These are phyloP conservation scores for Teratosphaeria pseudoeucalypti DNA, from an alignment of 2,329 filamentous ascomycete species.

Conservation along the genomic window DNA sequence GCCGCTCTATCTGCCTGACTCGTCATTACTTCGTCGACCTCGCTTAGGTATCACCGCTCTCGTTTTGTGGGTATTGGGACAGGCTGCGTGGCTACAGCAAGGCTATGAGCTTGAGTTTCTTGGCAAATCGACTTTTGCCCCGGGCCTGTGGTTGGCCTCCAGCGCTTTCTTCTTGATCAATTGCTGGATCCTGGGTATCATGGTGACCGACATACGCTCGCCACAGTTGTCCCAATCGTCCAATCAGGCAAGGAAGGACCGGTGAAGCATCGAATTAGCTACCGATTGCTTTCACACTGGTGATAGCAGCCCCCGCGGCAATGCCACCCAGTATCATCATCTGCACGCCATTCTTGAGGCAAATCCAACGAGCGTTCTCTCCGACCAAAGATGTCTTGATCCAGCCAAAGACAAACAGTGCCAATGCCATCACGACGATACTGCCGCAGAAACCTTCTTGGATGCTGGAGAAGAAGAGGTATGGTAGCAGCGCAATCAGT, in stretches of 20 bases:
- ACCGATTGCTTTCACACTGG: slow-evolving; percentile 47
- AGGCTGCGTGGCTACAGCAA: slow-evolving; percentile 46
- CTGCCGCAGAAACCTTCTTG: slow-evolving; percentile 48
- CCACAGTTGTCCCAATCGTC: background rate
- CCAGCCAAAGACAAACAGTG: slow-evolving; percentile 55
- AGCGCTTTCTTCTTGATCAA: slow-evolving; percentile 77
- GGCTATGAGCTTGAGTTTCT: slow-evolving; percentile 46
- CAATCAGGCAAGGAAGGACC: background rate
- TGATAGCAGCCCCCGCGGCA: slow-evolving; percentile 57
- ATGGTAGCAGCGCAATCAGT: slow-evolving; percentile 59
- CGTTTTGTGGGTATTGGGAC: slow-evolving; percentile 62
- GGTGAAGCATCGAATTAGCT: slow-evolving; percentile 7
- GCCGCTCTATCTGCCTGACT: slow-evolving; percentile 77
- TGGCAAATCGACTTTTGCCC: slow-evolving; percentile 72
- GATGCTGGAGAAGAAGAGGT: slow-evolving; percentile 44
- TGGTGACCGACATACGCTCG: slow-evolving; percentile 56
- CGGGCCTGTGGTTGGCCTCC: slow-evolving; percentile 68
- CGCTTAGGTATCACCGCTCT: slow-evolving; percentile 55
- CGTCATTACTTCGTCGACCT: slow-evolving; percentile 55
- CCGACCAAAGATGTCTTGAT: slow-evolving; percentile 48
- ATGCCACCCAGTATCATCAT: slow-evolving; percentile 55
- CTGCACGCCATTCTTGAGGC: slow-evolving; percentile 50
- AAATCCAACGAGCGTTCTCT: slow-evolving; percentile 34
- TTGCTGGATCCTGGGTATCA: slow-evolving; percentile 72
- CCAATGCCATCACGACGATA: slow-evolving; percentile 49